Conservation (phyloP, 2,329 filamentous ascomycete genomes). For the Arthrobotrys sinensis region DNA sequence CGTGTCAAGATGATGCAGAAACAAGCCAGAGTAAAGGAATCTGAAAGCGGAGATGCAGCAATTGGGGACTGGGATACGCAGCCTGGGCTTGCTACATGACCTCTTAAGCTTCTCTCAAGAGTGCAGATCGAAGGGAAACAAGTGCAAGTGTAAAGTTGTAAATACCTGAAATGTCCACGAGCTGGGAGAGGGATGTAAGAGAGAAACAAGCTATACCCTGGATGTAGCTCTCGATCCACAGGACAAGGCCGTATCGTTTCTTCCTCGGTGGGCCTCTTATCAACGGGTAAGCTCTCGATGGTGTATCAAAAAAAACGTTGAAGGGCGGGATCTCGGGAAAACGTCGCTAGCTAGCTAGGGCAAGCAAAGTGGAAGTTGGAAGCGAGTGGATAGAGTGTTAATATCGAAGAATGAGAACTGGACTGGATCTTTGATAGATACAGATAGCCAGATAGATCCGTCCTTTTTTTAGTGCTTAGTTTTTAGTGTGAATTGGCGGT, state of each 20-base stretch:
- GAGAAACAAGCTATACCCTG: constrained; percentile 35
- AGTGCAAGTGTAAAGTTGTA: constrained; percentile 13
- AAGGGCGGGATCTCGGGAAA: constrained; percentile 50
- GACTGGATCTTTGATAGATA: background rate
- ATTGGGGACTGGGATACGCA: constrained; percentile 42
- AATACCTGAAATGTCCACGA: constrained; percentile 58
- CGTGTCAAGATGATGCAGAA: constrained; percentile 13
- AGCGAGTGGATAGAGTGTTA: constrained; percentile 51
- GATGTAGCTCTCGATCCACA: constrained; percentile 32
- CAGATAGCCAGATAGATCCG: background rate
- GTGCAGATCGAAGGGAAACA: constrained; percentile 41
- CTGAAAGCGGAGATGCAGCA: constrained; percentile 51
- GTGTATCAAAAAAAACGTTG: constrained; percentile 47
- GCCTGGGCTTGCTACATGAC: constrained; percentile 38
- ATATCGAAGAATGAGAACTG: constrained; percentile 1
- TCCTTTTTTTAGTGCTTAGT: background rate
- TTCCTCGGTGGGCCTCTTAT: constrained; percentile 38
- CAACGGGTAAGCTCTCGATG: constrained; percentile 36
- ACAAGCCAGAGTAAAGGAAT: constrained; percentile 13
- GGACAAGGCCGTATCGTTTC: constrained; percentile 31
- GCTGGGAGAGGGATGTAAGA: constrained; percentile 24
- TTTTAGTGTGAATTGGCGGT: constrained; percentile 12
- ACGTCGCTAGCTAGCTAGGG: constrained; percentile 13
- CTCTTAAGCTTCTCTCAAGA: constrained; percentile 30
- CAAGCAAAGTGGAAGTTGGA: constrained; percentile 35